Evolutionary conservation across 768 basidiomycete genomes (phyloP).

Genomic region (Tremella yokohamensis): DNA sequence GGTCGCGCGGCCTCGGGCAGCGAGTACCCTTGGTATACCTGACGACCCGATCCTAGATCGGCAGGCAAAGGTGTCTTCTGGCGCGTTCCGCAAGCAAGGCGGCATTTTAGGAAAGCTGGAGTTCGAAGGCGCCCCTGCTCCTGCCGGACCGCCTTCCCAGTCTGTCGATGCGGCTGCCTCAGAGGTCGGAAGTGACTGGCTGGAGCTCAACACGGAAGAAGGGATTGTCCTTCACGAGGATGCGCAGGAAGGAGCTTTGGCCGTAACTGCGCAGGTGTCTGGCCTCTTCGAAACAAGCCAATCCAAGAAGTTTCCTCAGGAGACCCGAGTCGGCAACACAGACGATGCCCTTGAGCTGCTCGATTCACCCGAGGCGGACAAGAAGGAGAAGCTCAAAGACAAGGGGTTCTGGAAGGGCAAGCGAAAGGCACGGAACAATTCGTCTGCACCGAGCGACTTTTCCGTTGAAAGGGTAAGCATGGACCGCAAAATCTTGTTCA

Average conservation of each 20-base stretch:
- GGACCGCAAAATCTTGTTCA: background rate
- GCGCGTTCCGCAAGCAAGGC: conserved; percentile 26
- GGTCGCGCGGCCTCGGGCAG: no score
- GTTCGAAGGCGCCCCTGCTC: conserved; percentile 15
- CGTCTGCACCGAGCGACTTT: conserved; percentile 14
- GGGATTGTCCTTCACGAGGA: background rate
- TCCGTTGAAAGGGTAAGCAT: conserved; percentile 21
- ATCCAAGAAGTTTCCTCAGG: background rate
- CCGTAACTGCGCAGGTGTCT: background rate
- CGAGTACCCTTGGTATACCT: background rate
- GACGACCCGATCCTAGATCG: background rate
- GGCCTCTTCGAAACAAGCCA: background rate
- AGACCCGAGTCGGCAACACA: background rate
- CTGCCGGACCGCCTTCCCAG: background rate
- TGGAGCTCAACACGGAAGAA: background rate
- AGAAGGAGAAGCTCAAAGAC: conserved; percentile 28
- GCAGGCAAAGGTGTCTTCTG: conserved; percentile 18
- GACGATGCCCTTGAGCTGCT: background rate
- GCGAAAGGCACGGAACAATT: conserved; percentile 17
- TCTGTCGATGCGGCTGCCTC: background rate
- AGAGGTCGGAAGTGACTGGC: background rate
- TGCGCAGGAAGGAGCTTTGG: background rate
- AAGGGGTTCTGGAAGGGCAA: conserved; percentile 29
- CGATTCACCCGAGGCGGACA: conserved; percentile 14
- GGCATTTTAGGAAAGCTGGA: conserved; percentile 29